These are phyloP conservation scores for Apiospora sp. DNA, from an alignment of 2,329 filamentous ascomycete genomes.

Conservation along the genomic window DNA sequence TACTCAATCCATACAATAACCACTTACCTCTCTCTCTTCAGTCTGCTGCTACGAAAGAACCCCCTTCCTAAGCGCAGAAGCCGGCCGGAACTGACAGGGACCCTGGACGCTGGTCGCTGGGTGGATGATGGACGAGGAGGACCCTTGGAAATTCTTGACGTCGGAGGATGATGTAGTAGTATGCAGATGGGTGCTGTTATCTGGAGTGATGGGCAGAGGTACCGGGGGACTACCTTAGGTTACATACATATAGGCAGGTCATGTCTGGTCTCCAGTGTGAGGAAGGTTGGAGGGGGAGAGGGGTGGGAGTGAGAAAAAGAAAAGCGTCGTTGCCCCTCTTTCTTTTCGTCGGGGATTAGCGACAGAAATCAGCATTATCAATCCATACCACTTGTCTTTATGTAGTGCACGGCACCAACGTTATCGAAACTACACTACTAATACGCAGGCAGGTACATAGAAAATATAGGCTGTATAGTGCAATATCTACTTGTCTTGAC, in stretches of 20 bases:
- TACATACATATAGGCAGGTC: conserved; percentile 12
- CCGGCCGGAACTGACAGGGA: conserved; percentile 18
- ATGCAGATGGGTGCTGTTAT: conserved; percentile 15
- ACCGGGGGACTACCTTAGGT: conserved; percentile 17
- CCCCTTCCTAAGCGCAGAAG: not conserved
- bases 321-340: conserved; percentile 16
- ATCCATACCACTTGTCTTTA: not conserved
- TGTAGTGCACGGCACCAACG: not conserved
- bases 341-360: not conserved
- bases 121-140: conserved; percentile 3
- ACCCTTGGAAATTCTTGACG: conserved; percentile 11
- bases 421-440: not conserved
- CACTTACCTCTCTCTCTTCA: not conserved
- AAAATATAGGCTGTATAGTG: not conserved
- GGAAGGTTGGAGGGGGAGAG: conserved; percentile 1
- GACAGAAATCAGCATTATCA: not conserved
- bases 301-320: not conserved
- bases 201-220: conserved; percentile 12
- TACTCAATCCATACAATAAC: not conserved
- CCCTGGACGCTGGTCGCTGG: conserved; percentile 2
- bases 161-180: conserved; percentile 10
- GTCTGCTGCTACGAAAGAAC: not conserved
- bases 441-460: not conserved
- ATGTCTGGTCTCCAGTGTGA: not conserved
- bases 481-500: not conserved